A percentile compares a stretch with the other conserved stretches of the same genome.
Conservation (phyloP, 805 yeast genomes). For the Cyberlindnera euphorbiae region DNA sequence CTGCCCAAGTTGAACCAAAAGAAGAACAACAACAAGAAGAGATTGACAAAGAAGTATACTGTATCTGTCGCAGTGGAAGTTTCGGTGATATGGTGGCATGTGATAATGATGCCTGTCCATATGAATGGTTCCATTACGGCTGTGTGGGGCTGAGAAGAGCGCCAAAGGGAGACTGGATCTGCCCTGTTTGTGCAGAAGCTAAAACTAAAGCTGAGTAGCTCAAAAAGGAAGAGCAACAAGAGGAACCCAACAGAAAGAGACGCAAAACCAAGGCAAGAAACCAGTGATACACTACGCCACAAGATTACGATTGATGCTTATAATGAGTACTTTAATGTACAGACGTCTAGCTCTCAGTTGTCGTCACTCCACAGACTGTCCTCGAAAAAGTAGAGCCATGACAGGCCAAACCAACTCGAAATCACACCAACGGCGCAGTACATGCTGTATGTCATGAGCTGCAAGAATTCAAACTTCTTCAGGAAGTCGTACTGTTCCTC, state of each 20-base stretch:
- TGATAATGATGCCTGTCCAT: slow-evolving; percentile 68
- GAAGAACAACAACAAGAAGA: slow-evolving; percentile 8
- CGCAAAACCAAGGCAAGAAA: neutral
- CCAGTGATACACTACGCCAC: no score
- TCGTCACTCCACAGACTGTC: slow-evolving; percentile 56
- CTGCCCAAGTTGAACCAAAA: no score
- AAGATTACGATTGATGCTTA: no score
- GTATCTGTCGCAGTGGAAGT: slow-evolving; percentile 42
- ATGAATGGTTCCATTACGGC: slow-evolving; percentile 77
- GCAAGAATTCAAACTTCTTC: slow-evolving; percentile 63
- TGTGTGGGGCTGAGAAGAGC: slow-evolving; percentile 66
- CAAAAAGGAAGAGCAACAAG: slow-evolving; percentile 4
- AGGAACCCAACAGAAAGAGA: slow-evolving; percentile 1
- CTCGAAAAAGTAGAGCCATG: slow-evolving; percentile 84
- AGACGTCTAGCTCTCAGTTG: no score
- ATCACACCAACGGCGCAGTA: slow-evolving; percentile 85
- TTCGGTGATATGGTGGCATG: slow-evolving; percentile 89
- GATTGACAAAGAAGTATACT: slow-evolving; percentile 31
- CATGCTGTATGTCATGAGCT: slow-evolving; percentile 77
- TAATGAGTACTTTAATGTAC: no score
- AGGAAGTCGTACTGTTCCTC: slow-evolving; percentile 48
- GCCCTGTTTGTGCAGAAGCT: slow-evolving; percentile 40
- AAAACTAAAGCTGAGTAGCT: no score
- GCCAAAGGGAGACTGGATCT: slow-evolving; percentile 68
- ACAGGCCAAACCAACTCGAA: slow-evolving; percentile 81